A percentile compares a stretch with the other conserved stretches of the same genome.
Evolutionary conservation across 73 alveolate genomes (phyloP).

Genomic region (Vitrella brassicaformis): DNA sequence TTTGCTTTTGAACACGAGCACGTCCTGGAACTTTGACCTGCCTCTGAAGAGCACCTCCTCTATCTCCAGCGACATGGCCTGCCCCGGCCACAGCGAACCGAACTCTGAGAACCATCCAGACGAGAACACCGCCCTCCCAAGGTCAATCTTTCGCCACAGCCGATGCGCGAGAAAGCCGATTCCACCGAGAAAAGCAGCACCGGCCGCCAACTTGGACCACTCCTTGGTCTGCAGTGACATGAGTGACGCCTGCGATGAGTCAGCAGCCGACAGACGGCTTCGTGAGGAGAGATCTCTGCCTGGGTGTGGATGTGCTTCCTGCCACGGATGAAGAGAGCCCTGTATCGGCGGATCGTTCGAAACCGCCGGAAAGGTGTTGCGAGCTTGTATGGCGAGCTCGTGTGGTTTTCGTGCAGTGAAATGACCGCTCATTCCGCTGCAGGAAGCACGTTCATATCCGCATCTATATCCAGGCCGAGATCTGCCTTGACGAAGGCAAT

Average conservation of each 20-base stretch:
- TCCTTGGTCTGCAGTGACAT: neutral
- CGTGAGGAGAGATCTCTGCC: too few relatives aligned
- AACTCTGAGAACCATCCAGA: neutral
- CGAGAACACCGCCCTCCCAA: neutral
- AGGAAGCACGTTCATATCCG: too few relatives aligned
- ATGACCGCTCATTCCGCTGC: too few relatives aligned
- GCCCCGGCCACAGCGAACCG: neutral
- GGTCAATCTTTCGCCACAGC: neutral
- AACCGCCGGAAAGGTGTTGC: too few relatives aligned
- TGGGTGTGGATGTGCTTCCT: too few relatives aligned
- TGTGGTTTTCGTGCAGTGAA: too few relatives aligned
- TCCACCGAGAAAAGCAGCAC: neutral
- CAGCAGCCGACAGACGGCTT: too few relatives aligned
- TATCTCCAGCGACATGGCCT: constrained; percentile 2
- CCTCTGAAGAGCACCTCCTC: constrained; percentile 24
- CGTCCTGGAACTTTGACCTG: constrained; percentile 24
- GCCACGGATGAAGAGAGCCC: too few relatives aligned
- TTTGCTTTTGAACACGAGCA: constrained; percentile 12
- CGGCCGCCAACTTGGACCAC: neutral
- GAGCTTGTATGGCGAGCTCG: too few relatives aligned
- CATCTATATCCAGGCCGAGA: too few relatives aligned
- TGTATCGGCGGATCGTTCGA: too few relatives aligned
- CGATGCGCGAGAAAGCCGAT: neutral
- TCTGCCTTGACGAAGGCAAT: too few relatives aligned
- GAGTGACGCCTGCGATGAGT: neutral